These are phyloP conservation scores for Debaryomyces sp. DNA, from an alignment of 1,139 yeast species.

Conservation along the genomic window DNA sequence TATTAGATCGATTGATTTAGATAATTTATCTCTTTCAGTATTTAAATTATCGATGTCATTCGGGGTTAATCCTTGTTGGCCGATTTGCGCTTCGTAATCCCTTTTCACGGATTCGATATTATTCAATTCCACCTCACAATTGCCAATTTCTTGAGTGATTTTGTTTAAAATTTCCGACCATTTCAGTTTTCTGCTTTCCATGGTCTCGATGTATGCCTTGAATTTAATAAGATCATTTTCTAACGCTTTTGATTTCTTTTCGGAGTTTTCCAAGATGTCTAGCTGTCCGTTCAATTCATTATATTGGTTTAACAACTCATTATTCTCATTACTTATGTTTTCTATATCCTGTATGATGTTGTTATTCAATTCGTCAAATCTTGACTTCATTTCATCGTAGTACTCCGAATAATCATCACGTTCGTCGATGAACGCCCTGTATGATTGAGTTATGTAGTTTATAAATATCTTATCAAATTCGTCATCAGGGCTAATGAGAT, in stretches of 20 bases:
- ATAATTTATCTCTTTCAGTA: conserved; percentile 60
- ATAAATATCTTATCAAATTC: conserved; percentile 63
- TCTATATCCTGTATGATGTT: conserved; percentile 42
- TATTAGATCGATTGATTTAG: conserved; percentile 56
- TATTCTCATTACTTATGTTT: conserved; percentile 46
- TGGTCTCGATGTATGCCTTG: conserved; percentile 66
- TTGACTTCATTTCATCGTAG: conserved; percentile 57
- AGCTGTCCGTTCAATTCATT: conserved; percentile 27
- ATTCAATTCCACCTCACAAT: conserved; percentile 46
- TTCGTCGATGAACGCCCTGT: conserved; percentile 64
- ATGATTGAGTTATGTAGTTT: conserved; percentile 66
- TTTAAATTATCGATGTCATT: conserved; percentile 64
- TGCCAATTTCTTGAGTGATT: conserved; percentile 55
- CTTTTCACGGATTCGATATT: conserved; percentile 48
- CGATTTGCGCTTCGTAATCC: conserved; percentile 49
- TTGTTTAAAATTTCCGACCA: conserved; percentile 64
- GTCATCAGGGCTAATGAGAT: conserved; percentile 39
- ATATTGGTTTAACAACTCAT: conserved; percentile 34
- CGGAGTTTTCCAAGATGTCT: conserved; percentile 44
- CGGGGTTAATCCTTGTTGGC: conserved; percentile 59
- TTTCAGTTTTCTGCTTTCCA: conserved; percentile 63
- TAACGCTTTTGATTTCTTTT: conserved; percentile 62
- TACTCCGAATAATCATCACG: conserved; percentile 61
- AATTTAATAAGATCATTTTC: conserved; percentile 74
- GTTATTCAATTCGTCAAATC: conserved; percentile 45